These are phyloP conservation scores for Melampsora larici-populina DNA, from an alignment of 1,284 basidiomycete species.

Conservation along the genomic window DNA sequence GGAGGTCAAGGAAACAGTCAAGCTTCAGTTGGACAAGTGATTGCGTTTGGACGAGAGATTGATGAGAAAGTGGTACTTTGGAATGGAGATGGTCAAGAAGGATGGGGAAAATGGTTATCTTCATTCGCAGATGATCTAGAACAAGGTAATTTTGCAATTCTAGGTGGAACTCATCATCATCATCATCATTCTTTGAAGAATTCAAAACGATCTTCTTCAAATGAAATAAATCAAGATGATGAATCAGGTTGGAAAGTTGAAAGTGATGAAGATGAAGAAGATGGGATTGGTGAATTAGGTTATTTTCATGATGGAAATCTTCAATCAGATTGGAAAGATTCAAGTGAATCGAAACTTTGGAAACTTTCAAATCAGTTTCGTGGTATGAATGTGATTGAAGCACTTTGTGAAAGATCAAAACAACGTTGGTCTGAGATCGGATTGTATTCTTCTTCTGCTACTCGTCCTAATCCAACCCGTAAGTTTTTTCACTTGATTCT, in stretches of 20 bases:
- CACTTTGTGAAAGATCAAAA: conserved; percentile 80
- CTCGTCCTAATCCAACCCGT: no score
- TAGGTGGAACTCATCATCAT: conserved; percentile 37
- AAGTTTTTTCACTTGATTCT: conserved; percentile 5
- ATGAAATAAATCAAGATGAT: conserved; percentile 32
- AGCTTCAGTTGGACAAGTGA: conserved; percentile 73
- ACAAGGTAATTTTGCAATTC: conserved; percentile 62
- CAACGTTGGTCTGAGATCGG: conserved; percentile 77
- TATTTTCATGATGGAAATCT: conserved; percentile 78
- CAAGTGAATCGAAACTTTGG: conserved; percentile 60
- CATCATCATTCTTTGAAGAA: background rate
- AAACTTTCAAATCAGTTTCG: conserved; percentile 74
- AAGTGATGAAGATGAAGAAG: conserved; percentile 37
- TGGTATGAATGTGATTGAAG: conserved; percentile 85
- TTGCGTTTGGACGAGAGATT: conserved; percentile 95
- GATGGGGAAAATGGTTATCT: conserved; percentile 95
- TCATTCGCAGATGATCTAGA: conserved; percentile 89
- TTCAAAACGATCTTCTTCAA: conserved; percentile 5
- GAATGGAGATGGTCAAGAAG: conserved; percentile 69
- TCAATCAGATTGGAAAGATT: conserved; percentile 66
- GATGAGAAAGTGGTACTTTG: conserved; percentile 90
- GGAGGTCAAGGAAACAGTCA: conserved; percentile 31
- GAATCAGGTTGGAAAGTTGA: conserved; percentile 38
- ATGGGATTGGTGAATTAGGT: conserved; percentile 60
- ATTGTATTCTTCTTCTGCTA: conserved; percentile 51